A percentile compares a stretch with the other conserved stretches of the same genome.
These are phyloP conservation scores for Rhodotorula sp. DNA, from an alignment of 1,284 basidiomycete genomes.

Conservation along the genomic window DNA sequence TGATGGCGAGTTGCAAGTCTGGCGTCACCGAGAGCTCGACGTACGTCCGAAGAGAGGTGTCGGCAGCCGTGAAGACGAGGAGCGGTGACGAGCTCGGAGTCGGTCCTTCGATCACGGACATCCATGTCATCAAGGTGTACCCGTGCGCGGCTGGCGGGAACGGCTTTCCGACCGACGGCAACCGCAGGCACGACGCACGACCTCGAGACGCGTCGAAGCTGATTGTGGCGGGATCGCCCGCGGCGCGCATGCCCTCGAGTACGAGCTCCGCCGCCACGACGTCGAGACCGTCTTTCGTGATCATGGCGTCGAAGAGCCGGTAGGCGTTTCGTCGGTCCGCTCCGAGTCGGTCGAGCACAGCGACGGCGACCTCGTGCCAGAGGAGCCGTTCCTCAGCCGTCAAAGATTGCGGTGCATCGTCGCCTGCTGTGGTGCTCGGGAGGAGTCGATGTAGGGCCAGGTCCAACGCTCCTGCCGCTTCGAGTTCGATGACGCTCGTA, in stretches of 20 bases:
- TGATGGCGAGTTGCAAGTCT: slow-evolving; percentile 11
- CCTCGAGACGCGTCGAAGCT: slow-evolving; percentile 17
- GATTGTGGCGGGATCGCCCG: slow-evolving; percentile 16
- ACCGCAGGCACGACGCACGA: slow-evolving; percentile 3
- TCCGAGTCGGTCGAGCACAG: background rate
- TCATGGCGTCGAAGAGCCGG: slow-evolving; percentile 6
- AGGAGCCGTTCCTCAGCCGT: too few relatives aligned
- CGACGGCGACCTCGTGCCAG: background rate
- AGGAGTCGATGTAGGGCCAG: too few relatives aligned
- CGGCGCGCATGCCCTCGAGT: slow-evolving; percentile 13
- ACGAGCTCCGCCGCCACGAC: slow-evolving; percentile 10
- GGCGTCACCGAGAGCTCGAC: slow-evolving; percentile 18
- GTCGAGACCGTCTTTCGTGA: slow-evolving; percentile 3
- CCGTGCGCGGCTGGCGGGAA: slow-evolving; percentile 27
- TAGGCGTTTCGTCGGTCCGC: background rate
- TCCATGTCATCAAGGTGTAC: slow-evolving; percentile 29
- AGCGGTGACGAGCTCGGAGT: background rate
- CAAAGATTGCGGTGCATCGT: too few relatives aligned
- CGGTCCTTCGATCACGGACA: slow-evolving; percentile 5
- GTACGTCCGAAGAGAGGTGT: slow-evolving; percentile 9
- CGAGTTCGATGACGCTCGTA: too few relatives aligned
- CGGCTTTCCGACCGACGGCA: slow-evolving; percentile 15
- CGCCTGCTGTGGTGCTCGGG: too few relatives aligned
- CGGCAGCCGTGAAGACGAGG: slow-evolving; percentile 16
- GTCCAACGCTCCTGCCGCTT: too few relatives aligned